Evolutionary conservation across 768 basidiomycete species (phyloP).

Genomic region (Pleurotus giganteus): DNA sequence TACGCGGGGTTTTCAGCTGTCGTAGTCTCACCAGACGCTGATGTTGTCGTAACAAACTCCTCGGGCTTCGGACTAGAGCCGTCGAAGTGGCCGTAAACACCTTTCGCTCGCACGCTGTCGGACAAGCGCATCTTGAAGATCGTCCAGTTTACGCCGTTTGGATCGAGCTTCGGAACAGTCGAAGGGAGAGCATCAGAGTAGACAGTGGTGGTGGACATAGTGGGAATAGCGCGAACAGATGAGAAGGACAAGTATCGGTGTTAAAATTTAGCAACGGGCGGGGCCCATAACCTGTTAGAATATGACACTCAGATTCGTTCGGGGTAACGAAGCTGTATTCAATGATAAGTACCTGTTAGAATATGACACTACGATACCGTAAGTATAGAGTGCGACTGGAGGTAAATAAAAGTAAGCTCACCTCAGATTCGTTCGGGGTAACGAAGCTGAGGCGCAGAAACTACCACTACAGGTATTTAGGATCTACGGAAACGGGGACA

Average conservation of each 20-base stretch:
- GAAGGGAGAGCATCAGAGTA: slow-evolving; percentile 22
- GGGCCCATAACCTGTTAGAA: slow-evolving; percentile 22
- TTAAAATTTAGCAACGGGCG: slow-evolving; percentile 2
- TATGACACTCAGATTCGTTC: too few relatives aligned
- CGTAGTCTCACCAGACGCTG: background rate
- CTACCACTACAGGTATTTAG: too few relatives aligned
- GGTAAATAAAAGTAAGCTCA: too few relatives aligned
- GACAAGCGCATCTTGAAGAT: slow-evolving; percentile 25
- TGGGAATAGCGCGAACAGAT: background rate
- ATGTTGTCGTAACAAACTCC: too few relatives aligned
- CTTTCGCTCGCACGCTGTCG: slow-evolving; percentile 25
- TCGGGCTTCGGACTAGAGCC: slow-evolving; percentile 17
- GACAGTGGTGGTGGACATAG: slow-evolving; percentile 17
- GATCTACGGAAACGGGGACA: too few relatives aligned
- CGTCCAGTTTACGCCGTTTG: slow-evolving; percentile 29
- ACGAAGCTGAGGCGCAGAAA: too few relatives aligned
- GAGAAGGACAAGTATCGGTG: background rate
- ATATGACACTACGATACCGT: too few relatives aligned
- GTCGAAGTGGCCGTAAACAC: slow-evolving; percentile 26
- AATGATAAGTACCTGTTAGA: too few relatives aligned
- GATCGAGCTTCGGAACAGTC: slow-evolving; percentile 28
- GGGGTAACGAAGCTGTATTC: too few relatives aligned
- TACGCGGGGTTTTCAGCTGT: slow-evolving; percentile 11
- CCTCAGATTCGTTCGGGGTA: too few relatives aligned
- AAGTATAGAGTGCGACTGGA: too few relatives aligned